Conservation (phyloP, 768 basidiomycete genomes). For the Suillus brevipes region DNA sequence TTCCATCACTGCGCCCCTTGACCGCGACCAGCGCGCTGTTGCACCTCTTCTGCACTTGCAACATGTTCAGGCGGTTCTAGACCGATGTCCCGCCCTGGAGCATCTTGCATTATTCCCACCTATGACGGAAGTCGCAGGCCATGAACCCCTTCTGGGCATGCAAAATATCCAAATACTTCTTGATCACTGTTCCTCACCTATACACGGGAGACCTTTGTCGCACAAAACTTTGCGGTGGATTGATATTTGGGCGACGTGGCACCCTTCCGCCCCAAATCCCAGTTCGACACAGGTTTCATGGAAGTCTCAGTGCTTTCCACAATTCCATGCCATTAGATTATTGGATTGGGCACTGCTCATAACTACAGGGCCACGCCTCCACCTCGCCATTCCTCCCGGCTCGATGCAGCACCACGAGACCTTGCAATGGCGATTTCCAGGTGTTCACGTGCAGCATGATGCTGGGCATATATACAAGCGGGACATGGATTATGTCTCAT, state of each 20-base stretch:
- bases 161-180: background rate
- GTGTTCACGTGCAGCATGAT: conserved; percentile 7
- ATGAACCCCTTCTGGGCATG: background rate
- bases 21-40: background rate
- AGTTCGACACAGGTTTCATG: background rate
- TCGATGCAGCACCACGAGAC: background rate
- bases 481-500: conserved; percentile 9
- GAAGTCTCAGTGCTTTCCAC: conserved; percentile 7
- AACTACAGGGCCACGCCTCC: background rate
- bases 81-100: conserved; percentile 6
- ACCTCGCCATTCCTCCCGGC: background rate
- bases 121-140: background rate
- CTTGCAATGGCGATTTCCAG: conserved; percentile 5
- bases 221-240: conserved; percentile 3
- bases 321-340: background rate
- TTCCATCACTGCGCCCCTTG: background rate
- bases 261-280: background rate
- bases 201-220: background rate
- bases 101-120: conserved; percentile 1
- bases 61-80: conserved; percentile 2
- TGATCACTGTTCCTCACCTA: background rate
- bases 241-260: conserved; percentile 8
- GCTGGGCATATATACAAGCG: conserved; percentile 3
- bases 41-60: background rate
- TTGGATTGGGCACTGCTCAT: conserved; percentile 7